These are phyloP conservation scores for Carex myosuroides DNA, from an alignment of 176 grass and related monocot species.

Conservation along the genomic window DNA sequence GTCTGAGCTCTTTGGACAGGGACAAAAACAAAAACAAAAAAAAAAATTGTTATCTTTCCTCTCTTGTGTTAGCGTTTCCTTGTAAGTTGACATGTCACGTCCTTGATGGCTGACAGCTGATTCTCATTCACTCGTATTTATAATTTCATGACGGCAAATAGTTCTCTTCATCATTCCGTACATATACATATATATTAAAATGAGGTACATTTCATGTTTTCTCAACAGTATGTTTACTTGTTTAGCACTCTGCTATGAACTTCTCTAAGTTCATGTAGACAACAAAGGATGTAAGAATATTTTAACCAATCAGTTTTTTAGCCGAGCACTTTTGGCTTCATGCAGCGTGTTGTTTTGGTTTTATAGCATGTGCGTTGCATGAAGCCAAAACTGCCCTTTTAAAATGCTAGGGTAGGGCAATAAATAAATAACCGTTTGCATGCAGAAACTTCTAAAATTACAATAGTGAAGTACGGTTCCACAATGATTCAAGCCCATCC, in stretches of 20 bases:
- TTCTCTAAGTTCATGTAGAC: neutral
- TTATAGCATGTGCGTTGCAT: no score
- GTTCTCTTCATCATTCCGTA: neutral
- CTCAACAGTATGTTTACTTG: neutral
- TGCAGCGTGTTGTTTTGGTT: neutral
- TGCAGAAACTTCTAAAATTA: neutral
- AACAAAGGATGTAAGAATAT: neutral
- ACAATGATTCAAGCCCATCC: neutral
- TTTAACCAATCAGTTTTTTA: no score
- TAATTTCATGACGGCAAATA: neutral
- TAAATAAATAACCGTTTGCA: no score
- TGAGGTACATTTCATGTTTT: neutral
- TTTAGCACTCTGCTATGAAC: neutral
- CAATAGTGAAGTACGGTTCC: neutral
- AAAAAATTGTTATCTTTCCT: neutral
- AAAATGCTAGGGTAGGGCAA: no score
- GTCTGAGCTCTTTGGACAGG: neutral
- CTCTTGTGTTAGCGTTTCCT: neutral
- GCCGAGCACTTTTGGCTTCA: neutral
- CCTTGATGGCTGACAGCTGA: neutral
- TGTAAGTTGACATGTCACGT: slow-evolving; percentile 1
- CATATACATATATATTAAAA: neutral
- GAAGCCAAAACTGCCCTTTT: no score
- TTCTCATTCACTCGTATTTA: neutral
- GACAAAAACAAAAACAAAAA: no score